These are phyloP conservation scores for Hyphopichia burtonii DNA, from an alignment of 1,139 yeast species.

Conservation along the genomic window DNA sequence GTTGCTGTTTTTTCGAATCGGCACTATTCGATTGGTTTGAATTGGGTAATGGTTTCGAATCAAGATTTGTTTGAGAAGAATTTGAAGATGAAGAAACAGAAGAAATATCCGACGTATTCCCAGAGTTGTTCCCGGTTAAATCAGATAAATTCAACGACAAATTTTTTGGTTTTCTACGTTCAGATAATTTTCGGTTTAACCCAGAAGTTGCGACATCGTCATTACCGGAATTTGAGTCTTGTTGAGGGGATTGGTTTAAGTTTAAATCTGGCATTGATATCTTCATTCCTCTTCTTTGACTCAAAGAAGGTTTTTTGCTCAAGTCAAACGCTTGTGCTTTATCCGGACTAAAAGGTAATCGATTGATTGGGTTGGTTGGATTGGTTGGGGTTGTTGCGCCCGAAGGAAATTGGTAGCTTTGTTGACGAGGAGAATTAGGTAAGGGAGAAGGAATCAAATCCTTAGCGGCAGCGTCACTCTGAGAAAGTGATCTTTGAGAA, in stretches of 20 bases:
- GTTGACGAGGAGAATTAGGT: background rate
- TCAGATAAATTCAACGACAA: conserved; percentile 29
- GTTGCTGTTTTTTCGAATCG: conserved; percentile 19
- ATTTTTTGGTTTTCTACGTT: conserved; percentile 32
- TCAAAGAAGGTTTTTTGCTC: conserved; percentile 46
- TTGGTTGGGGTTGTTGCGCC: background rate
- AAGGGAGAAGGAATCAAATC: conserved; percentile 4
- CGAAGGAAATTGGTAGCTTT: background rate
- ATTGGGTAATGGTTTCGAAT: background rate
- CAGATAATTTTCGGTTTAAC: conserved; percentile 34
- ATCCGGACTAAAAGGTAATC: background rate
- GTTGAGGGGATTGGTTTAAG: background rate
- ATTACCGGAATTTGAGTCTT: background rate
- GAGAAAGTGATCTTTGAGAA: conserved; percentile 5
- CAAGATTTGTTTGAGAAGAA: conserved; percentile 5
- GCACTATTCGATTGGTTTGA: conserved; percentile 1
- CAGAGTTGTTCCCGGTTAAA: conserved; percentile 2
- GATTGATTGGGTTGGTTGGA: background rate
- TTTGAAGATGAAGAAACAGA: conserved; percentile 6
- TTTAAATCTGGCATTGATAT: background rate
- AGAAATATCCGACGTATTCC: conserved; percentile 3
- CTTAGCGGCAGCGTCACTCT: conserved; percentile 6
- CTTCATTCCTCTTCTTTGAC: conserved; percentile 52
- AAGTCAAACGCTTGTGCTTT: conserved; percentile 13
- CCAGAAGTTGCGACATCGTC: conserved; percentile 2